Evolutionary conservation across 1,284 basidiomycete genomes (phyloP), one percentile per base, ranked within the genome.

Genomic region (Trametes hirsuta): DNA sequence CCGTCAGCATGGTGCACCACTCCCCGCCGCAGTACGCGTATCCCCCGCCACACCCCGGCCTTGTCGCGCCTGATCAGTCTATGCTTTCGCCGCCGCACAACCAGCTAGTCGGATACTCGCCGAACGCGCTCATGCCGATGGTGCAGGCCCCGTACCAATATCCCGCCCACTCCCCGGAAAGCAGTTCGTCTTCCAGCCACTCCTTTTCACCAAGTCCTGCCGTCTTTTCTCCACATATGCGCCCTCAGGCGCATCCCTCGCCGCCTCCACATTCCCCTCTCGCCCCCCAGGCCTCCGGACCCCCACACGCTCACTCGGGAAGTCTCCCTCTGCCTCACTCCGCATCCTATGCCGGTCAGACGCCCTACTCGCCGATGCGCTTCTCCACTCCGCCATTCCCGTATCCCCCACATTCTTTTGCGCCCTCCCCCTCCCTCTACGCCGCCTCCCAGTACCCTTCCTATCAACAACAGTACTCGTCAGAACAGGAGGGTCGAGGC

Each of bases 361-460:
- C 73, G 34, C 68, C 72, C 48, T 81, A 80, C 67, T 75, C 77
- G 9, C 72, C 79, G 5, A 69, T 78, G 60, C 76, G 71, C 37
- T 85, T 81, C 63, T 67, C 77, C 15, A 71, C 74, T 0, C 67
- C 73, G 34, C 72, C 79, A 2, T 78, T 78, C 52, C 75, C 76
- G 44, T 81, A 81, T 64, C 71, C 76, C n/a, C 68, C 77, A 3
- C 79, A 79, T 35, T 72, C 80, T 1, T 83, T 77, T 61, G 71
- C 76, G 0, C 72, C 74, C n/a, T 72, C 64, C 37, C 68, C 74
- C 4, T 63, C 78, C 18, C 72, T 77, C 3, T 80, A 78, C 62
- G 65, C 49, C 21, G n/a, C 71, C n/a, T 78, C 75, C 12, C 75
- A 61, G 18, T 81, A 77, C 62, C 62, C 73, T 4, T 64, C 77